Evolutionary conservation across 805 yeast genomes (phyloP).

Genomic region (Saccharomycopsis sp.): DNA sequence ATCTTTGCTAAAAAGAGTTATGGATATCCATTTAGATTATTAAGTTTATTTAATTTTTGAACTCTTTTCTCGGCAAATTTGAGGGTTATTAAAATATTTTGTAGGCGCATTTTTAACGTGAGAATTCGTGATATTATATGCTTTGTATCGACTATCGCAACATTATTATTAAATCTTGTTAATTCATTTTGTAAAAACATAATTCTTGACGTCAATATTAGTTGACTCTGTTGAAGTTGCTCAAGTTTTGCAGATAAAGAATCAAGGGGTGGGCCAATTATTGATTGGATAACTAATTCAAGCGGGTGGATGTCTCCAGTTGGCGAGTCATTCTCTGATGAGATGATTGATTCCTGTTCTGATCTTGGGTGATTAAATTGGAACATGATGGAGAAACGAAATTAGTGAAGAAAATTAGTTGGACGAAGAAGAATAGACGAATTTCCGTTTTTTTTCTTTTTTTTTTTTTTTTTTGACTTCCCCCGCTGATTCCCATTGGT

Average conservation of each 20-base stretch:
- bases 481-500: too few species aligned
- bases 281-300: slow-evolving; percentile 19
- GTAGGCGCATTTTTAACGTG: background rate
- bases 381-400: too few species aligned
- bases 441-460: too few species aligned
- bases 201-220: slow-evolving; percentile 13
- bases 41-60: slow-evolving; percentile 27
- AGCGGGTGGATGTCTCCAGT: slow-evolving; percentile 18
- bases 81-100: slow-evolving; percentile 1
- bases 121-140: slow-evolving; percentile 2
- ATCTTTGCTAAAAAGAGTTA: slow-evolving; percentile 64
- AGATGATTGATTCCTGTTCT: background rate
- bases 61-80: slow-evolving; percentile 9
- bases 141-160: slow-evolving; percentile 6
- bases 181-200: slow-evolving; percentile 10
- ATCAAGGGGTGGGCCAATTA: slow-evolving; percentile 19
- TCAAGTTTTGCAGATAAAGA: slow-evolving; percentile 11
- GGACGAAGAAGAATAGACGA: too few species aligned
- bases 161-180: slow-evolving; percentile 3
- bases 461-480: too few species aligned
- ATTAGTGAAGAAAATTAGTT: too few species aligned
- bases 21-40: slow-evolving; percentile 70
- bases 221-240: slow-evolving; percentile 18
- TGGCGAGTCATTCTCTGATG: slow-evolving; percentile 5
- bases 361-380: slow-evolving; percentile 1